A percentile compares a stretch with the other conserved stretches of the same genome.
Evolutionary conservation across 352 stramenopile species (phyloP).

Genomic region (Elongisporangium undulatum): DNA sequence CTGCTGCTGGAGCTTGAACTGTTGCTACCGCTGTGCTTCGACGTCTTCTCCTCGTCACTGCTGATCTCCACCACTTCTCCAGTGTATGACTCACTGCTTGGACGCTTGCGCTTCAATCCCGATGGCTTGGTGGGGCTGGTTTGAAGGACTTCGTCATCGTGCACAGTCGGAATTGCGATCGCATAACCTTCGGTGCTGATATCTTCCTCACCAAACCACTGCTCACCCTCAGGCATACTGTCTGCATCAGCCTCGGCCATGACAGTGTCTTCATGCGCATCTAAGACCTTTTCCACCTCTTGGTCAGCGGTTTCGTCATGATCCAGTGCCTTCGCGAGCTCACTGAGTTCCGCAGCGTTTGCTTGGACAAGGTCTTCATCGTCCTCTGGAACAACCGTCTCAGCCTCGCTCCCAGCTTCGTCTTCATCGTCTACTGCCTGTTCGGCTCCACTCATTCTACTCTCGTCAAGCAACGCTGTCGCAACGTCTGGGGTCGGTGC

Average conservation of each 20-base stretch:
- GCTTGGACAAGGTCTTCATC: background rate
- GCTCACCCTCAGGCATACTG: background rate
- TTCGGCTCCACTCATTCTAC: background rate
- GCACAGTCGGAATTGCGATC: background rate
- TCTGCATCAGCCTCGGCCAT: background rate
- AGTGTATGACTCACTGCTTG: conserved; percentile 2
- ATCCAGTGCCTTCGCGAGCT: background rate
- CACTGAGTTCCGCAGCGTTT: background rate
- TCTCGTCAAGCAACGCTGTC: background rate
- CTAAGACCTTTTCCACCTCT: background rate
- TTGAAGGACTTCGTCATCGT: conserved; percentile 1
- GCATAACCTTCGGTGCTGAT: background rate
- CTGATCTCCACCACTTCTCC: conserved; percentile 7
- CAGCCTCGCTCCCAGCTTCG: background rate
- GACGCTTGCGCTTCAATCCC: conserved; percentile 5
- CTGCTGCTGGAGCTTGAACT: conserved; percentile 12
- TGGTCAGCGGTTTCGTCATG: background rate
- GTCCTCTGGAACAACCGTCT: background rate
- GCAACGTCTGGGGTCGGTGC: background rate
- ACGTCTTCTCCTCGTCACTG: conserved; percentile 1
- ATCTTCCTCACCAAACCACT: background rate
- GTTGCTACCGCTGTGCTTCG: conserved; percentile 12
- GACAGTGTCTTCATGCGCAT: background rate
- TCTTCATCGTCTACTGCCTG: background rate
- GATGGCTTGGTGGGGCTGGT: conserved; percentile 1